phyloP scores from a whole-genome alignment of 352 stramenopile genomes.

The Saprolegnia parasitica region DNA sequence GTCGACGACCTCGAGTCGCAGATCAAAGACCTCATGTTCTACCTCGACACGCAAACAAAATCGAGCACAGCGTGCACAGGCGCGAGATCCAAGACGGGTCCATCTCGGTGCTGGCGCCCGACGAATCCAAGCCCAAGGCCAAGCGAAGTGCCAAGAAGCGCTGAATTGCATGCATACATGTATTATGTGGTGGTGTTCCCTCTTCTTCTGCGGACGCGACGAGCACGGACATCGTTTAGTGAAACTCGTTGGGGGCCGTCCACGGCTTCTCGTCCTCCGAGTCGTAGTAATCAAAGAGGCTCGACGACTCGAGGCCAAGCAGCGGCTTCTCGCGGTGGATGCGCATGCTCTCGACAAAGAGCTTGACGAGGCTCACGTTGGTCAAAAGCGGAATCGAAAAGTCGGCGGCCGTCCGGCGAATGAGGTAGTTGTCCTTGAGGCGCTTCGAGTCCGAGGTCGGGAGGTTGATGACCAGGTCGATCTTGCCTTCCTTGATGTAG shows the following conservation, averaged over 20 bases:
- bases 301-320: slow-evolving; percentile 90
- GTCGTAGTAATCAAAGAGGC: slow-evolving; percentile 98
- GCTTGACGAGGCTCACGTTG: slow-evolving; percentile 88
- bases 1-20: slow-evolving; percentile 78
- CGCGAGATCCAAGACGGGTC: slow-evolving; percentile 60
- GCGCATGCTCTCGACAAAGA: slow-evolving; percentile 89
- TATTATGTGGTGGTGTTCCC: background rate
- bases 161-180: slow-evolving; percentile 5
- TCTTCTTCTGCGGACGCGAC: background rate
- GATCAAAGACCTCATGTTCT: slow-evolving; percentile 86
- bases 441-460: slow-evolving; percentile 85
- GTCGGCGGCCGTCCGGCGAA: slow-evolving; percentile 89
- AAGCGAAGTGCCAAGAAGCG: background rate
- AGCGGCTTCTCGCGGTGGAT: slow-evolving; percentile 91
- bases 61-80: slow-evolving; percentile 69
- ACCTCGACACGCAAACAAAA: slow-evolving; percentile 84
- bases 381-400: slow-evolving; percentile 91
- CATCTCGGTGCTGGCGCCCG: slow-evolving; percentile 1
- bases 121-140: slow-evolving; percentile 9
- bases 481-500: slow-evolving; percentile 93
- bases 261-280: slow-evolving; percentile 90
- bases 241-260: slow-evolving; percentile 94
- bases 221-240: slow-evolving; percentile 60
- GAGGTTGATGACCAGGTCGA: slow-evolving; percentile 93
- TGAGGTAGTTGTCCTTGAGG: slow-evolving; percentile 90